Conservation (phyloP, 805 yeast species). For the Kodamaea kakaduensis region DNA sequence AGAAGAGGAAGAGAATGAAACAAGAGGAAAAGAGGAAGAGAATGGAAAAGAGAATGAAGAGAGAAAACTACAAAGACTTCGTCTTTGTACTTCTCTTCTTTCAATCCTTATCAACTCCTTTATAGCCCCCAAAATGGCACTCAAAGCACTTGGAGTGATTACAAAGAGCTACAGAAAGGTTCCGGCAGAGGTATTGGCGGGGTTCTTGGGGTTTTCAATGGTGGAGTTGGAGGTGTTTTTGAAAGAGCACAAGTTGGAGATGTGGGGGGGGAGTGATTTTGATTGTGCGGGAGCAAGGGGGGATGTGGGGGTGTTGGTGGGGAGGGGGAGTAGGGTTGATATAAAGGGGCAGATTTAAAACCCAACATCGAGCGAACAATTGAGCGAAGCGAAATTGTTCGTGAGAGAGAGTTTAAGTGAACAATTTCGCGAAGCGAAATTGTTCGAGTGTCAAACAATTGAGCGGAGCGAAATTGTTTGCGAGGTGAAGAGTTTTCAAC, state of each 20-base stretch:
- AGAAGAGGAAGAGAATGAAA: too few species aligned
- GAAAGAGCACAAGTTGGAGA: conserved; percentile 32
- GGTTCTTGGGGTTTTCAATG: conserved; percentile 37
- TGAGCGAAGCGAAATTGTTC: too few species aligned
- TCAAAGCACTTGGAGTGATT: conserved; percentile 52
- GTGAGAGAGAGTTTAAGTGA: too few species aligned
- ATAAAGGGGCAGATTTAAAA: conserved; percentile 87
- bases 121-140: conserved; percentile 55
- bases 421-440: too few species aligned
- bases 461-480: too few species aligned
- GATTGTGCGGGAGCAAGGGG: conserved; percentile 34
- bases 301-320: conserved; percentile 28
- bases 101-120: conserved; percentile 29
- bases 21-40: too few species aligned
- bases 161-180: conserved; percentile 54
- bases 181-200: conserved; percentile 29
- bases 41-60: too few species aligned
- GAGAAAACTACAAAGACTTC: too few species aligned
- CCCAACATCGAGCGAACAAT: too few species aligned
- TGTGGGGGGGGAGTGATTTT: conserved; percentile 18
- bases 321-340: conserved; percentile 57
- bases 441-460: too few species aligned
- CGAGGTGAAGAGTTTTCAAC: too few species aligned
- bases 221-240: conserved; percentile 40
- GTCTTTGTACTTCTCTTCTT: too few species aligned